Base-by-base conservation (phyloP, 2,329 filamentous ascomycete species). In the Mycosphaerella arachidis region DNA sequence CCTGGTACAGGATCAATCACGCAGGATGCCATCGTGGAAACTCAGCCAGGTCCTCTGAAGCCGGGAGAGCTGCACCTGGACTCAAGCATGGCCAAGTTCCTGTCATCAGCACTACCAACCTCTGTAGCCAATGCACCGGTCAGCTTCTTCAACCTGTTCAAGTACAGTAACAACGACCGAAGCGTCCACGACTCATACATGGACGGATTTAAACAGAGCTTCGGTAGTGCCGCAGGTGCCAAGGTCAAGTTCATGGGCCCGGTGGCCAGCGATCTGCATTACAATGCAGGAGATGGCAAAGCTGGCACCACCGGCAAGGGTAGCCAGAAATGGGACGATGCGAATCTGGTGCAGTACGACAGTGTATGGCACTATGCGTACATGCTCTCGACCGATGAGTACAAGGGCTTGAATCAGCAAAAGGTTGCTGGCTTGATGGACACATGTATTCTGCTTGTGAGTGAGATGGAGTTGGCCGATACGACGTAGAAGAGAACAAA, bases 121-220 rank as follows among this genome's bases (percentile, higher is more conserved):
- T 16, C 6, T 10, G 51, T 61, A 24, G 35, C 35, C 2, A 53
- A 60, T 20, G 37, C 12, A 1, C 64, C 64, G 9, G 58, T 62
- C 27, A 63, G 62, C 51, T 58, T 63, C n/a, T 64, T 66, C 60
- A 66, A 66, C 29, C 50, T 66, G n/a, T 66, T 66, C 62, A 58
- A 60, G 18, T 66, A 66, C 50, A 50, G 29, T 1, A 55, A 64
- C 24, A 53, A 45, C 8, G 62, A 66, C 30, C 51, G 58, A 12
- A 45, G 37, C 6, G 29, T 48, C 16, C 64, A 66, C 35, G 60
- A 66, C 35, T 51, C 58, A 3, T 66, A 66, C 50, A 66, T 66
- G 64, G 46, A 48, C 20, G 60, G 59, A 16, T 64, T 66, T 48
- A 66, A 66, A 30, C 12, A 55, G 8, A 63, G 43, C 6, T 66